Percentiles rank a stretch among this genome's conserved stretches.
phyloP scores from a whole-genome alignment of 2,329 filamentous ascomycete genomes.

The Epichloe uncinata region DNA sequence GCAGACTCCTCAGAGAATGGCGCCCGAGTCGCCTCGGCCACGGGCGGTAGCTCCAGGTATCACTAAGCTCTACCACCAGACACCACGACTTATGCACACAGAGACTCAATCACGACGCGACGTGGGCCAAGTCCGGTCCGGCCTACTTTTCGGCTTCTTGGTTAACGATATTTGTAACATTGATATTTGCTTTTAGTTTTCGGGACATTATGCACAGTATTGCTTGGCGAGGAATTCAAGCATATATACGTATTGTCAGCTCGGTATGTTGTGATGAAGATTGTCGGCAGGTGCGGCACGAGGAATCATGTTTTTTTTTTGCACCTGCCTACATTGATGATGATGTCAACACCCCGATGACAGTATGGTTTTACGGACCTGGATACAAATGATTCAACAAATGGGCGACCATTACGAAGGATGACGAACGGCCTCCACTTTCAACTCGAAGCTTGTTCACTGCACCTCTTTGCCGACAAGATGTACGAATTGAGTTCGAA shows the following conservation, averaged over 20 bases:
- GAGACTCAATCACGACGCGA: neutral
- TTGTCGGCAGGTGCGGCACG: conserved; percentile 4
- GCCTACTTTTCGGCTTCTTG: neutral
- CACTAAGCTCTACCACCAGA: conserved; percentile 15
- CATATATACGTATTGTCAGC: conserved; percentile 2
- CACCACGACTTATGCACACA: neutral
- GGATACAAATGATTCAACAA: conserved; percentile 27
- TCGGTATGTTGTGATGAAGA: conserved; percentile 5
- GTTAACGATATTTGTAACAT: conserved; percentile 4
- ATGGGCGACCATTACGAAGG: conserved; percentile 28
- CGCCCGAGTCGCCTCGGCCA: conserved; percentile 23
- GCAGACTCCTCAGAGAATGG: conserved; percentile 31
- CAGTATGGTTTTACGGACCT: conserved; percentile 23
- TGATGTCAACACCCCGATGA: conserved; percentile 23
- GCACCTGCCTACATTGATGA: conserved; percentile 19
- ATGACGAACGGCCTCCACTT: conserved; percentile 18
- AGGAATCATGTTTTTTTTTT: neutral
- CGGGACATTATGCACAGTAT: neutral
- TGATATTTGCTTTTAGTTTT: conserved; percentile 2
- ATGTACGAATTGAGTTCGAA: conserved; percentile 5
- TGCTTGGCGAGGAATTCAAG: neutral
- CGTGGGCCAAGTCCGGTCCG: neutral
- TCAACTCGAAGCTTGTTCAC: conserved; percentile 9
- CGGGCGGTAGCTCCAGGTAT: conserved; percentile 23
- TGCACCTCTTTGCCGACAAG: conserved; percentile 6